phyloP scores from a whole-genome alignment of 306 rosid genomes.

The Ormosia semicastrata region DNA sequence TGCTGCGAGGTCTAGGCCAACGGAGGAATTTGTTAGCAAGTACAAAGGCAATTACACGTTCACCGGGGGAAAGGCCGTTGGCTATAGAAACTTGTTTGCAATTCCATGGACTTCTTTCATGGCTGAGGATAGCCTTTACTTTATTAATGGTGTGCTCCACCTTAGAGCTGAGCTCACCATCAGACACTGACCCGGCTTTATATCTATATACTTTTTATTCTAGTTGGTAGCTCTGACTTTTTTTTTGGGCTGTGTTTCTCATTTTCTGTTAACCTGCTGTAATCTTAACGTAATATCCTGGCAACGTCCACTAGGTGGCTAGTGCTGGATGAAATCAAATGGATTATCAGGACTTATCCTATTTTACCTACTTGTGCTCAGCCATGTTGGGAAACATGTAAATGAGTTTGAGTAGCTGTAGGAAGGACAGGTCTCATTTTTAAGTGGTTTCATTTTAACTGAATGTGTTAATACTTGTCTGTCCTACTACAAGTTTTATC shows the following conservation, averaged over 20 bases:
- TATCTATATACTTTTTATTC: slow-evolving; percentile 5
- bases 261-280: background rate
- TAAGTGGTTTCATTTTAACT: background rate
- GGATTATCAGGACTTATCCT: background rate
- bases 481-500: background rate
- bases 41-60: slow-evolving; percentile 93
- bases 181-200: slow-evolving; percentile 46
- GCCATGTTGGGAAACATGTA: background rate
- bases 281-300: slow-evolving; percentile 9
- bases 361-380: background rate
- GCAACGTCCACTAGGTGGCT: background rate
- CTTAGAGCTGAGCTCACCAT: slow-evolving; percentile 97
- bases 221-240: slow-evolving; percentile 25
- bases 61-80: slow-evolving; percentile 92
- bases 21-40: slow-evolving; percentile 82
- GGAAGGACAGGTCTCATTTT: background rate
- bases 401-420: slow-evolving; percentile 5
- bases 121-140: slow-evolving; percentile 83
- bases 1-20: slow-evolving; percentile 78
- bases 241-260: background rate
- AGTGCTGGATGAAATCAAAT: slow-evolving; percentile 14
- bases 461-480: background rate
- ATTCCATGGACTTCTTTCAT: slow-evolving; percentile 82
- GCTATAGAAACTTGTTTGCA: slow-evolving; percentile 81
- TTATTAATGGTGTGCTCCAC: slow-evolving; percentile 86